phyloP scores from a whole-genome alignment of 768 basidiomycete species.

The Grammothele lineata region DNA sequence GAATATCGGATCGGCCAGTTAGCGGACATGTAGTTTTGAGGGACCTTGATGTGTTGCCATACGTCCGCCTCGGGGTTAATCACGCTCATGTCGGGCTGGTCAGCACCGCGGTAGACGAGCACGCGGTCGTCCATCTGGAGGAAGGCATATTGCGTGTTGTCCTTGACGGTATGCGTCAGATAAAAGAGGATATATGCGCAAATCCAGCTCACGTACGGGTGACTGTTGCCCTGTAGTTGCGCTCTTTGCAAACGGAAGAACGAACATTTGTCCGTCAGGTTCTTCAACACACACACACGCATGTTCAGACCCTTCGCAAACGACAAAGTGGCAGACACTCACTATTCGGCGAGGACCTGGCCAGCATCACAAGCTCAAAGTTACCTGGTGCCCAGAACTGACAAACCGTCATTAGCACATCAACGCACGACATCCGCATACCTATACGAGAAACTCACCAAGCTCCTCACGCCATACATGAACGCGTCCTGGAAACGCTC shows the following conservation, averaged over 20 bases:
- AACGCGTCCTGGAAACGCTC: conserved; percentile 76
- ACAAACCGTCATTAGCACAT: conserved; percentile 1
- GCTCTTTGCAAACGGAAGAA: conserved; percentile 92
- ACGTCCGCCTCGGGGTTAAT: conserved; percentile 98
- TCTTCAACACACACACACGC: conserved; percentile 41
- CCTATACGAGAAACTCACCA: conserved; percentile 71
- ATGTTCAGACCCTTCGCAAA: conserved; percentile 7
- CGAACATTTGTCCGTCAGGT: conserved; percentile 69
- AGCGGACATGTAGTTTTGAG: conserved; percentile 77
- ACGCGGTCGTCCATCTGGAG: conserved; percentile 93
- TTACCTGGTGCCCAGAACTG: conserved; percentile 96
- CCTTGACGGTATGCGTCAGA: conserved; percentile 43
- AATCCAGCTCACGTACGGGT: conserved; percentile 59
- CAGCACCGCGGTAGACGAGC: conserved; percentile 90
- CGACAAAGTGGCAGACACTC: conserved; percentile 16
- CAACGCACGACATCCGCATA: not conserved
- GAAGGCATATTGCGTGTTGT: conserved; percentile 94
- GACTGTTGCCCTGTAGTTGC: conserved; percentile 88
- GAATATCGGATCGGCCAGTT: conserved; percentile 97
- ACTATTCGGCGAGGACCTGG: conserved; percentile 52
- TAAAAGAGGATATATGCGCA: not conserved
- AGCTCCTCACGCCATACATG: conserved; percentile 70
- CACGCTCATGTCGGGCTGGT: conserved; percentile 97
- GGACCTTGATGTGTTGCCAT: conserved; percentile 96
- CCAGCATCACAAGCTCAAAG: conserved; percentile 79